These are phyloP conservation scores for Rhododendron molle DNA, from an alignment of 148 eudicot genomes.

Conservation along the genomic window DNA sequence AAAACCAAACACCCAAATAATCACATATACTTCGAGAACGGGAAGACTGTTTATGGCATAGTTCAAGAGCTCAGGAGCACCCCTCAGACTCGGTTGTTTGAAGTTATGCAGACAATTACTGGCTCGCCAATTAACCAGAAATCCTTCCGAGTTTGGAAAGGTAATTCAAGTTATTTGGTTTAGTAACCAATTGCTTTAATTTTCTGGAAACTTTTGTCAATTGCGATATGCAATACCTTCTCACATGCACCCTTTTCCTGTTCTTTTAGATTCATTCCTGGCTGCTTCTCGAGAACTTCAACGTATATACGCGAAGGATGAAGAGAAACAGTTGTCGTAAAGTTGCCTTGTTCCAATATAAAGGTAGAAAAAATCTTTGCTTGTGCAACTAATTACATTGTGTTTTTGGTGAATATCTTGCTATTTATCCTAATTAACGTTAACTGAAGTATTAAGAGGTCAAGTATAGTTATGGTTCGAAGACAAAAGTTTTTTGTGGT, in stretches of 20 bases:
- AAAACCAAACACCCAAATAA: constrained; percentile 91
- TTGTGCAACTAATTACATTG: background rate
- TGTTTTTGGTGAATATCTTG: background rate
- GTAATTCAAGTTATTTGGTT: constrained; percentile 21
- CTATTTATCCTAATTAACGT: background rate
- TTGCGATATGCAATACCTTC: background rate
- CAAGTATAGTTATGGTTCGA: background rate
- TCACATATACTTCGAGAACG: constrained; percentile 86
- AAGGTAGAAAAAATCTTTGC: constrained; percentile 7
- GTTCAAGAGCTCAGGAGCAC: constrained; percentile 80
- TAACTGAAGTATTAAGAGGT: background rate
- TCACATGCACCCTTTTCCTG: constrained; percentile 18
- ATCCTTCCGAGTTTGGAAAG: constrained; percentile 76
- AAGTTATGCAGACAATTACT: constrained; percentile 66
- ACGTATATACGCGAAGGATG: constrained; percentile 75
- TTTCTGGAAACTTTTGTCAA: background rate
- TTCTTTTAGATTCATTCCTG: constrained; percentile 56
- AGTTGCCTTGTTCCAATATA: constrained; percentile 6
- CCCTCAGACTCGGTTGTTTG: constrained; percentile 64
- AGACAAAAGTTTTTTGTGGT: background rate
- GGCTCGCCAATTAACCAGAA: constrained; percentile 75
- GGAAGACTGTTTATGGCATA: constrained; percentile 71
- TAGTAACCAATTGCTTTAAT: background rate
- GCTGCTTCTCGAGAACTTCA: constrained; percentile 85
- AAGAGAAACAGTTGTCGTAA: constrained; percentile 29